These are phyloP conservation scores for Chaetoscypha palmicola DNA, from an alignment of 2,329 filamentous ascomycete species.

Conservation along the genomic window DNA sequence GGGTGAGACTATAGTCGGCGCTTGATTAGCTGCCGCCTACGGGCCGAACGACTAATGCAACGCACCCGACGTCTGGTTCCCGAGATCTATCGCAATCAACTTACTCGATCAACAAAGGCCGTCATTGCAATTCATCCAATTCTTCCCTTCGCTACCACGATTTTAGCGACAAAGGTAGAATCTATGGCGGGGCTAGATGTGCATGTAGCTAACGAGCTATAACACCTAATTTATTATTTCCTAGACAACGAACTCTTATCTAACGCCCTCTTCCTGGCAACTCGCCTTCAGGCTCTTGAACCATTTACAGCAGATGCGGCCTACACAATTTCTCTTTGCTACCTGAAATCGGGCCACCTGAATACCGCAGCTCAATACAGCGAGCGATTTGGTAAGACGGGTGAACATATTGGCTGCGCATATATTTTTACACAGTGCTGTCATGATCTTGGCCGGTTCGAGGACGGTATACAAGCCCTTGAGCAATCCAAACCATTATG, in stretches of 20 bases:
- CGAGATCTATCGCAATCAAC: no score
- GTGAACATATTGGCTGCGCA: slow-evolving; percentile 2
- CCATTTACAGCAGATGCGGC: not conserved
- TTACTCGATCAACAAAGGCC: no score
- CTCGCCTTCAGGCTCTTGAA: not conserved
- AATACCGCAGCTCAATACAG: not conserved
- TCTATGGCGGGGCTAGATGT: not conserved
- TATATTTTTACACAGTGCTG: slow-evolving; percentile 2
- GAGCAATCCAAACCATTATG: not conserved
- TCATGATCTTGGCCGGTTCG: not conserved
- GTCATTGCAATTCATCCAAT: no score
- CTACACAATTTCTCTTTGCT: slow-evolving; percentile 2
- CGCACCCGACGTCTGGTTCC: no score
- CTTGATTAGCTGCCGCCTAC: no score
- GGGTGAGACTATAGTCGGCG: no score
- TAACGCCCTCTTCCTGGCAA: slow-evolving; percentile 1
- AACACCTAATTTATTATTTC: not conserved
- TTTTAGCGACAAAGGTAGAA: no score
- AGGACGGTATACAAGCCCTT: slow-evolving; percentile 1
- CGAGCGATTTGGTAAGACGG: not conserved
- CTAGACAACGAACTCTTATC: not conserved
- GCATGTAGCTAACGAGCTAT: not conserved
- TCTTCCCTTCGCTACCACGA: no score
- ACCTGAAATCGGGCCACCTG: not conserved
- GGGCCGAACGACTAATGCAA: no score